Base-by-base conservation (phyloP, 345 rosid species). In the Syzygium aromaticum region DNA sequence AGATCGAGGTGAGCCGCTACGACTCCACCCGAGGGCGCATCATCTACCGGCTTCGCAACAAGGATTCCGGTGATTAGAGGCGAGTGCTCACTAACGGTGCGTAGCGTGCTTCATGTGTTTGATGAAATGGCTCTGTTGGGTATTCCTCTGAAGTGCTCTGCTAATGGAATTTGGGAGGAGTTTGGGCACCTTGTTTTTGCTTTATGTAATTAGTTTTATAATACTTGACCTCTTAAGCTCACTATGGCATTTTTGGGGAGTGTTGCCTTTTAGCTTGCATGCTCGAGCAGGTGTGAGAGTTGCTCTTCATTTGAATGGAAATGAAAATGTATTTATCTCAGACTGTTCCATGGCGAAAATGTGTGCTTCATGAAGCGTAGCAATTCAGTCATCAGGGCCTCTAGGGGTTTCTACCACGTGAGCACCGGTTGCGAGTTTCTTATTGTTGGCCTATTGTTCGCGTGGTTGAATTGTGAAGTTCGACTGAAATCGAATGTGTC, bases 1-100 rank as follows among this genome's bases (percentile, higher is more conserved):
- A 88, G 87, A 95, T 96, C 17, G 99, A 97, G 89, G 91, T 97
- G 77, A 95, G 98, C 91, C 94, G 96, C 21, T 97, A 96, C 88
- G 98, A 96, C 92, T 90, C 95, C 3, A 91, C 96, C 7, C 93
- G 95, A 84, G 99, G 98, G 7, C 97, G 98, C 57, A 97, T 97
- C 85, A 82, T 94, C 87, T 97, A 80, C 86, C 90, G 97, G 87
- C 87, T 91, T 52, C 91, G 95, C 38, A 93, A 89, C 87, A 91
- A 87, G 89, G 93, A 88, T 56, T 59, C 90, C 10, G 89, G 84
- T 51, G 91, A 87, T 52, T 87, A 61, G 46, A 51, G 51, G 78
- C 56, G 14, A 23, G 51, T 46, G 16, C 28, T 52, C 7, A 17
- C 59, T 27, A 9, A 46, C 14, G 13, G 57, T 27, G 54, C 40